Base-by-base conservation (phyloP, 768 basidiomycete species). In the Udeniomyces megalosporus region DNA sequence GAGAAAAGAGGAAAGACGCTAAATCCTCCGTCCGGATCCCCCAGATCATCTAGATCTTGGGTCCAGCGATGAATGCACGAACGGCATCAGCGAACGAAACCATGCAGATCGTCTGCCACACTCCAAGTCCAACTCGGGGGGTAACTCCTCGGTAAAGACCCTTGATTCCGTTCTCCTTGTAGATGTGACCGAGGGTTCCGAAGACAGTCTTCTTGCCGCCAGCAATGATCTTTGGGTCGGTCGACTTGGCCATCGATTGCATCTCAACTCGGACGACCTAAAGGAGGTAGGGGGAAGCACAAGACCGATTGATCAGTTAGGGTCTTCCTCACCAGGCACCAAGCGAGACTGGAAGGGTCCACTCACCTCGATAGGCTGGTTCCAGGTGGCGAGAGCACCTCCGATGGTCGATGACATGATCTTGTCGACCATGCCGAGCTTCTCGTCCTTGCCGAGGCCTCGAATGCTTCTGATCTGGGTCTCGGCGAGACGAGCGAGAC, bases 91-190 rank as follows among this genome's bases (percentile, higher is more conserved):
- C 91, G 67, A 96, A 85, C 24, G 88, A 91, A 68, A 97, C 93
- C 93, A 99, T 99, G 79, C 95, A 99, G 68, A 96, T 79, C 7
- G 90, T 95, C 76, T 95, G 90, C 90, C 90, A 95, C 72, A 93
- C 81, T 64, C 93, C 91, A 64, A 99, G 82, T 66, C 82, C 95
- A 70, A 99, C 88, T 63, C 95, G 88, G 63, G 95, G 95, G 0
- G 91, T 88, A 24, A 99, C 93, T 69, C 95, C 95, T 53, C 95
- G 84, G 79, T 99, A 99, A 34, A 99, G 78, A 34, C 93, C 95
- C 75, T 86, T 90, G 70, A 99, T 78, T 58, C 95, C 95, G 73
- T 93, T 96, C 75, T 91, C 88, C 72, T 81, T 83, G 81, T 97
- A 97, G 71, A 99, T 87, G 76, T 89, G 96, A n/a, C 74, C 77